Percentiles rank a stretch among this genome's conserved stretches.
These are phyloP conservation scores for Jaapia argillacea DNA, from an alignment of 768 basidiomycete genomes.

Conservation along the genomic window DNA sequence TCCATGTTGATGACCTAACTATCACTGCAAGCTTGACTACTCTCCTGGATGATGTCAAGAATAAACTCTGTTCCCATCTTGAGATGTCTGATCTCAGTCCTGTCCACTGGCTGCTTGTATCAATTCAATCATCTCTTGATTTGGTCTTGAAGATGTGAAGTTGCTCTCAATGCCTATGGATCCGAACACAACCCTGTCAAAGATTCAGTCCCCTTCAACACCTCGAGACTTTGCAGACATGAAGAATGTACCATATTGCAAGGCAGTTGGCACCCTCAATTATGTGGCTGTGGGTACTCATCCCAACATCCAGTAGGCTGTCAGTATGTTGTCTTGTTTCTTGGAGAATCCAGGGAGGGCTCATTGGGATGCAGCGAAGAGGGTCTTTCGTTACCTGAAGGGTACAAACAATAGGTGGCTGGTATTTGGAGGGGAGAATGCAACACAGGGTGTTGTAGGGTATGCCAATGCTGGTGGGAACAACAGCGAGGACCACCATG, in stretches of 20 bases:
- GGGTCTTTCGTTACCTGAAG: conserved; percentile 21
- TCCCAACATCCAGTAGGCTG: conserved; percentile 25
- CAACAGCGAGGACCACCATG: conserved; percentile 13
- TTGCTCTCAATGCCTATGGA: conserved; percentile 16
- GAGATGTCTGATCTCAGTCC: conserved; percentile 9
- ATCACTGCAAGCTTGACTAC: background rate
- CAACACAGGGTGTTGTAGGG: conserved; percentile 3
- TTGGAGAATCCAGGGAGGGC: conserved; percentile 15
- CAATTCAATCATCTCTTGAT: conserved; percentile 12
- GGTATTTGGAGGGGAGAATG: background rate
- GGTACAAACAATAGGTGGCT: conserved; percentile 16
- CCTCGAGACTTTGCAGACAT: conserved; percentile 5
- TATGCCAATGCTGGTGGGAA: conserved; percentile 26
- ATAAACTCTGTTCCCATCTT: conserved; percentile 4
- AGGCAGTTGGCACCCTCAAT: conserved; percentile 13
- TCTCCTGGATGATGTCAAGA: conserved; percentile 1
- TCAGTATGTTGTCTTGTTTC: conserved; percentile 20
- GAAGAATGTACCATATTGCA: conserved; percentile 10
- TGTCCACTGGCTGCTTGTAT: conserved; percentile 11
- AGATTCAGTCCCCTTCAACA: conserved; percentile 1
- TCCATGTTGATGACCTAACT: conserved; percentile 16
- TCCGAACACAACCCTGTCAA: conserved; percentile 5
- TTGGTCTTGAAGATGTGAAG: conserved; percentile 11
- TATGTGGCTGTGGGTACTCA: conserved; percentile 21
- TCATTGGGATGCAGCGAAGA: conserved; percentile 23